phyloP scores from a whole-genome alignment of 208 protist genomes.

The Acanthamoeba royreba region DNA sequence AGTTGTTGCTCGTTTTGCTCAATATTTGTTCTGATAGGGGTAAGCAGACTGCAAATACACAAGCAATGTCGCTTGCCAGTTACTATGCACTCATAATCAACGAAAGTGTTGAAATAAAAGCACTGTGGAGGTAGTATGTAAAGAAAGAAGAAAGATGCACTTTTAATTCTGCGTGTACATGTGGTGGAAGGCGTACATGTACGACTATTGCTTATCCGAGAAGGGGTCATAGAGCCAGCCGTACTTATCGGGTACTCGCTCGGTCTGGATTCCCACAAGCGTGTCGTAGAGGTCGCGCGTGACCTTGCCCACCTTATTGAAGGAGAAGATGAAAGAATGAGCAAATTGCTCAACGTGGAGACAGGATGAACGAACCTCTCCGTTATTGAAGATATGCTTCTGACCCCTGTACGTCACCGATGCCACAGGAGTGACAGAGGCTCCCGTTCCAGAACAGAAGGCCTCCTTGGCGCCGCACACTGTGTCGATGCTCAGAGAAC shows the following conservation, averaged over 20 bases:
- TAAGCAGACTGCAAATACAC: no score
- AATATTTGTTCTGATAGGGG: no score
- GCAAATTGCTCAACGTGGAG: no score
- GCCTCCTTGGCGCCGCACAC: slow-evolving; percentile 42
- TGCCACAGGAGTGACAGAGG: slow-evolving; percentile 38
- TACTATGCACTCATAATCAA: no score
- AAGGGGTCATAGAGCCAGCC: slow-evolving; percentile 47
- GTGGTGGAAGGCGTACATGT: not conserved
- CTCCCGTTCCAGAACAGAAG: slow-evolving; percentile 34
- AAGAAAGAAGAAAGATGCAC: not conserved
- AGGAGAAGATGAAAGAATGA: no score
- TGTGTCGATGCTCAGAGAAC: not conserved
- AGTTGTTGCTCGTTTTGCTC: no score
- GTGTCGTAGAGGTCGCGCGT: slow-evolving; percentile 41
- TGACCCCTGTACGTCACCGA: slow-evolving; percentile 24
- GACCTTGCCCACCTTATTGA: not conserved
- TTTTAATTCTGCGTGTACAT: no score
- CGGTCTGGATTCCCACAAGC: slow-evolving; percentile 38
- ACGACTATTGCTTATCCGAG: not conserved
- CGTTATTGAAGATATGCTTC: slow-evolving; percentile 27
- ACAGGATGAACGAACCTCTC: not conserved
- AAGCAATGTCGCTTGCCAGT: no score
- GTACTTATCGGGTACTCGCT: not conserved
- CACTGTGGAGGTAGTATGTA: no score
- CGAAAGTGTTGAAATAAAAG: no score